Evolutionary conservation across 106 monocot species (phyloP).

Genomic region (Triglochin maritima): DNA sequence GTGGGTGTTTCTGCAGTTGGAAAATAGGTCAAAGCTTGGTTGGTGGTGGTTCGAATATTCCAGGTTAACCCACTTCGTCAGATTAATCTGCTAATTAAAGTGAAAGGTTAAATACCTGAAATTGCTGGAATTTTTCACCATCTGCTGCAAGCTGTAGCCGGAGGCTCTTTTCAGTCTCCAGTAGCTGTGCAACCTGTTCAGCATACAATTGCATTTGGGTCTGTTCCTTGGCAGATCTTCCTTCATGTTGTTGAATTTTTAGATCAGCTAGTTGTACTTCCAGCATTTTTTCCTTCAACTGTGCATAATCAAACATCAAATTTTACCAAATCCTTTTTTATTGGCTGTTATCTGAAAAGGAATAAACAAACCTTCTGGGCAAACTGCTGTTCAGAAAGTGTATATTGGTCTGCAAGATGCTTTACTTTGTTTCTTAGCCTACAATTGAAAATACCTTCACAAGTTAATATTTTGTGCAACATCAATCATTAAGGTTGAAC

Average conservation of each 20-base stretch:
- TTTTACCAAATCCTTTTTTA: background rate
- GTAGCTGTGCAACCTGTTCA: constrained; percentile 73
- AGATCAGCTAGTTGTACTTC: constrained; percentile 94
- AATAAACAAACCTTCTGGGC: constrained; percentile 44
- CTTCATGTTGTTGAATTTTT: constrained; percentile 89
- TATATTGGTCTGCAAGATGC: constrained; percentile 82
- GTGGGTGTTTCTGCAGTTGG: too few species aligned
- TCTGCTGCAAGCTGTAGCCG: constrained; percentile 74
- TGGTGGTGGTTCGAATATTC: too few species aligned
- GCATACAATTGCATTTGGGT: constrained; percentile 70
- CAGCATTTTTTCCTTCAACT: constrained; percentile 83
- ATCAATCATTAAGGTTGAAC: background rate
- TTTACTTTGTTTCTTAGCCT: constrained; percentile 86
- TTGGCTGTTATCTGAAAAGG: background rate
- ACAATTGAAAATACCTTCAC: constrained; percentile 1
- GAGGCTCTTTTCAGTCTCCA: constrained; percentile 76
- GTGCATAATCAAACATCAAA: constrained; percentile 8
- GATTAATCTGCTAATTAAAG: background rate
- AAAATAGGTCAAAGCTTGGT: too few species aligned
- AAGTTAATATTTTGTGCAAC: background rate
- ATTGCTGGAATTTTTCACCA: constrained; percentile 95
- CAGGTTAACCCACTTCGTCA: background rate
- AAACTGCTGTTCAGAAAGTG: constrained; percentile 73
- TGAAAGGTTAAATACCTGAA: constrained; percentile 45
- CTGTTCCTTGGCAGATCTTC: constrained; percentile 63